Evolutionary conservation across 2,329 filamentous ascomycete species (phyloP), one percentile per base, ranked within the genome.

Genomic region (Chrysosporium queenslandicum): DNA sequence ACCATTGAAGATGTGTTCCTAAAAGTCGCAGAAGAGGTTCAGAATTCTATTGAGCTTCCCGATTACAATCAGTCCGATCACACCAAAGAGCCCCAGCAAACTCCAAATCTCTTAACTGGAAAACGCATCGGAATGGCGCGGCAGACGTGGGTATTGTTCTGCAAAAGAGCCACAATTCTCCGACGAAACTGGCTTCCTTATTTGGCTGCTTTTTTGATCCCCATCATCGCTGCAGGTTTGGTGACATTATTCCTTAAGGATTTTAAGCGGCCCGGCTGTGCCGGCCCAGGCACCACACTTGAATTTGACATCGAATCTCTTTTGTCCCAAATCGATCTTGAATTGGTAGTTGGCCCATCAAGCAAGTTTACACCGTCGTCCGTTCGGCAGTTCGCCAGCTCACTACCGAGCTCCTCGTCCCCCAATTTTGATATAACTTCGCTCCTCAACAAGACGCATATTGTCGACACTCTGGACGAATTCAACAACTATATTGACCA

Each of bases 1-100:
- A 94, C 87, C 0, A 89, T 96, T 37, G 91, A 96, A 65, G 89
- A 95, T 59, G 89, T 95, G 0, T 96, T 96, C 67, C 71, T 96
- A 21, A 83, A 87, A 58, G 76, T 95, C 36, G 87, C 89, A 0
- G 86, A 91, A 62, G 89, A 95, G 65, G 78, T 88, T 54, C 77
- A 75, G 27, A 18, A 49, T 1, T 53, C 58, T 6, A 18, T 34
- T 16, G 59, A 37, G 7, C 5, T 51, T 16, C 41, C 40, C 16
- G 54, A 55, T 16, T 40, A 50, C 27, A 53, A 58, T n/a, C 53
- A 58, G 49, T 55, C 42, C 37, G 59, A 49, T 32, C 53, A 47
- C 40, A 41, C 30, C 41, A 56, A 55, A 49, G 53, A 53, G 43
- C 46, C 48, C 16, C 50, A 47, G 14, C 30, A 50, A 20, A 48